Evolutionary conservation across 257 asterid genomes (phyloP), one percentile per base, ranked within the genome.

Genomic region (Oldenlandia corymbosa): DNA sequence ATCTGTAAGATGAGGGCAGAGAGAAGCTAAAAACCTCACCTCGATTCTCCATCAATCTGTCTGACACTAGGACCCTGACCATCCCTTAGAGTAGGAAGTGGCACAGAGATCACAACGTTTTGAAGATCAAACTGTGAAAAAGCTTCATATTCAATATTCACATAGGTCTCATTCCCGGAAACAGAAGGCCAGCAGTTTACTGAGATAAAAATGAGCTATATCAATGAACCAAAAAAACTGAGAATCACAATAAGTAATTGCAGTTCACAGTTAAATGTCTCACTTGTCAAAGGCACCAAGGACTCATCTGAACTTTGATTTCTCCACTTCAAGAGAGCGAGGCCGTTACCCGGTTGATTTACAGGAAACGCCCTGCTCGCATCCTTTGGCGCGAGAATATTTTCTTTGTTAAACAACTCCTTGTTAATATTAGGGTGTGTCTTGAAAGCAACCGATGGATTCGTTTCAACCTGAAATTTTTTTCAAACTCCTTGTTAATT

Each of bases 141-240:
- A 70, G 95, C 92, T 84, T 91, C 98, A 72, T 91, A 88, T 75
- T 91, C 98, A 51, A 91, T 74, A 75, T 77, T 91, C 77, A 91
- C 96, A 68, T 77, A 86, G 76, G 96, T 91, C 73, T 91, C 96
- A 59, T 67, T 84, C 54, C 92, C 96, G 72, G 96, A 88, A 67
- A 91, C 92, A 70, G 94, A 81, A 71, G 96, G 98, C 98, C 96
- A 91, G 81, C 96, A 91, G 78, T 79, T 91, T 68, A 88, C 95
- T 88, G 85, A 73, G 70, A 69, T 18, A 68, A 36, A 51, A 50
- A 63, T 60, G 36, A 60, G 58, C 37, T 28, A 30, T n/a, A 72
- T 67, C 55, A 70, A 50, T 27, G 30, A 62, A 60, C 47, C 47
- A 57, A 11, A 2, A 47, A 24, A 37, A n/a, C 51, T 53, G 28